Evolutionary conservation across 805 yeast genomes (phyloP).

Genomic region (Blastobotrys mokoenaii): DNA sequence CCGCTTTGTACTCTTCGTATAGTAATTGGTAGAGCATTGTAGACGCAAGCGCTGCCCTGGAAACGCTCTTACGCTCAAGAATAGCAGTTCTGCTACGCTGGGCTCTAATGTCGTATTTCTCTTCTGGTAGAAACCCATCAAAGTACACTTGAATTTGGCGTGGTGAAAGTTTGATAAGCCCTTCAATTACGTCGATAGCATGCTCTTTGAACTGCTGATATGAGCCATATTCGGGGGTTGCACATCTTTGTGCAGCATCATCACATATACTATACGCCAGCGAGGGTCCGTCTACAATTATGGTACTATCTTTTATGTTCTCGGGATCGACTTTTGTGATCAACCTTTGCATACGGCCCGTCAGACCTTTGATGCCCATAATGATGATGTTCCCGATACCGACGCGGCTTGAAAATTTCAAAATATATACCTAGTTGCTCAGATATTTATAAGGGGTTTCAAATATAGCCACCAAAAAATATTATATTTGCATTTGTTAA

Average conservation of each 20-base stretch:
- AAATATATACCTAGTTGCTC: too few relatives aligned
- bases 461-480: too few relatives aligned
- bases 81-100: neutral
- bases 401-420: too few relatives aligned
- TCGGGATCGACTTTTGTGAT: neutral
- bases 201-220: neutral
- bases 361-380: constrained; percentile 9
- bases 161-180: neutral
- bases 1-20: neutral
- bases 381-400: neutral
- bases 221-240: neutral
- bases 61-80: neutral
- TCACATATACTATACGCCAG: constrained; percentile 3
- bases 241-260: too few relatives aligned
- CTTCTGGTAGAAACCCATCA: constrained; percentile 6
- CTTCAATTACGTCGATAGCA: neutral
- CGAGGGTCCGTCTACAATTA: constrained; percentile 7
- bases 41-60: neutral
- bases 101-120: neutral
- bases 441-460: too few relatives aligned
- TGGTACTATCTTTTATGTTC: neutral
- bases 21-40: constrained; percentile 1
- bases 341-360: neutral
- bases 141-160: constrained; percentile 1
- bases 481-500: too few relatives aligned